Evolutionary conservation across 2,329 filamentous ascomycete species (phyloP).

Genomic region (Trichophyton benhamiae): DNA sequence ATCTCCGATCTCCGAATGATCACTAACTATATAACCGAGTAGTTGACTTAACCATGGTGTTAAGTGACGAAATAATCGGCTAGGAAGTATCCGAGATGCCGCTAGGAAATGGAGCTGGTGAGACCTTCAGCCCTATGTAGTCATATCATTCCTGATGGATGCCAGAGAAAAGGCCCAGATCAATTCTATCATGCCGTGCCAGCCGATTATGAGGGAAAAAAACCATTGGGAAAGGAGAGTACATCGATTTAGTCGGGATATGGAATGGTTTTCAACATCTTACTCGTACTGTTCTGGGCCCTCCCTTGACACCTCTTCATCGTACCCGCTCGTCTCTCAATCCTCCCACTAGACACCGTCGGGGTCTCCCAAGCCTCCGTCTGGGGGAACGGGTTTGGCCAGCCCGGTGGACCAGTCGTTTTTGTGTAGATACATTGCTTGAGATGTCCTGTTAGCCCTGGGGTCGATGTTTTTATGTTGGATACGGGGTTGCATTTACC

Average conservation of each 20-base stretch:
- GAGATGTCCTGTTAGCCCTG: background rate
- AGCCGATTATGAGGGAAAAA: too few relatives aligned
- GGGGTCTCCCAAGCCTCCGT: background rate
- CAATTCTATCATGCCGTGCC: too few relatives aligned
- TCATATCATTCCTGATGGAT: background rate
- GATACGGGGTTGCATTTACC: background rate
- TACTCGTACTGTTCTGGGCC: too few relatives aligned
- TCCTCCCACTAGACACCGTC: background rate
- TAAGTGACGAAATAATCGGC: too few relatives aligned
- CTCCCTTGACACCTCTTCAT: too few relatives aligned
- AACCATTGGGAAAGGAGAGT: too few relatives aligned
- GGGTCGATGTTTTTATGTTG: background rate
- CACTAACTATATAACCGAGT: background rate
- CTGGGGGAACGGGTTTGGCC: background rate
- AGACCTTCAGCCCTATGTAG: background rate
- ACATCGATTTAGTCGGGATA: too few relatives aligned
- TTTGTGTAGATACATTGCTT: background rate
- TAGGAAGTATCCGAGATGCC: too few relatives aligned
- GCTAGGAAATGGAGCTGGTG: background rate
- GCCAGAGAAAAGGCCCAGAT: too few relatives aligned
- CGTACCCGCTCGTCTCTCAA: background rate
- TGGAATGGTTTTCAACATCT: too few relatives aligned
- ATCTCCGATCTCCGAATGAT: background rate
- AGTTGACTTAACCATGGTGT: too few relatives aligned
- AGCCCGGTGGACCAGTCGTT: background rate